Percentiles rank a stretch among this genome's conserved stretches.
These are phyloP conservation scores for Linum usitatissimum DNA, from an alignment of 345 rosid species.

Conservation along the genomic window DNA sequence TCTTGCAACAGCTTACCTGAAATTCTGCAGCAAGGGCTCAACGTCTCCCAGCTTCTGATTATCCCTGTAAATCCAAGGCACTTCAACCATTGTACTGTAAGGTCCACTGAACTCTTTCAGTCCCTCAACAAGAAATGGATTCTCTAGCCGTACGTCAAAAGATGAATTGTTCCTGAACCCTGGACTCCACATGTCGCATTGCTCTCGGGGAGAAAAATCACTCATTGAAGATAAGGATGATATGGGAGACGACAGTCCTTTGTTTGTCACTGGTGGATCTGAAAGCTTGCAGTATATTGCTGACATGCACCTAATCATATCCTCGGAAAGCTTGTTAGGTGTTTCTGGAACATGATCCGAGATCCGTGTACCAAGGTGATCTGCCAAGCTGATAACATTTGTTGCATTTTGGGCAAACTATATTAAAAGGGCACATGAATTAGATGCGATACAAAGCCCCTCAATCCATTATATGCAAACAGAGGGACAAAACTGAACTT, in stretches of 20 bases:
- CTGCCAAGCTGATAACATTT: conserved; percentile 76
- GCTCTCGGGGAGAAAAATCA: conserved; percentile 66
- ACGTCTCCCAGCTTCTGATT: conserved; percentile 66
- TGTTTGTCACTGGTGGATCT: conserved; percentile 61
- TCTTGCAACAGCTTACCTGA: conserved; percentile 42
- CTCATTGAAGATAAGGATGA: conserved; percentile 61
- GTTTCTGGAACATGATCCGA: conserved; percentile 89
- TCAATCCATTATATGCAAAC: neutral
- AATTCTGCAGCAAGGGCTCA: conserved; percentile 70
- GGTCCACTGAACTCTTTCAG: conserved; percentile 91
- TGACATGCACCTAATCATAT: conserved; percentile 89
- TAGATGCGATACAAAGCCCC: conserved; percentile 7
- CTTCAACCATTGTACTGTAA: conserved; percentile 76
- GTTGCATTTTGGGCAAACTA: conserved; percentile 69
- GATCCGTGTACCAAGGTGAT: conserved; percentile 79
- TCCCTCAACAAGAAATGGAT: conserved; percentile 83
- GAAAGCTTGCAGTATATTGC: conserved; percentile 80
- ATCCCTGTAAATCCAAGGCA: conserved; percentile 70
- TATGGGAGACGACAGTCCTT: conserved; percentile 64
- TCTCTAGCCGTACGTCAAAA: conserved; percentile 62
- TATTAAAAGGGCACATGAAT: conserved; percentile 12
- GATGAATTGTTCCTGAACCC: conserved; percentile 64
- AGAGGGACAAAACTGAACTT: neutral
- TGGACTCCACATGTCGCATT: conserved; percentile 74
- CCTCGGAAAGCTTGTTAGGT: conserved; percentile 90